These are phyloP conservation scores for Globisporangium alternatum DNA, from an alignment of 352 stramenopile genomes.

Conservation along the genomic window DNA sequence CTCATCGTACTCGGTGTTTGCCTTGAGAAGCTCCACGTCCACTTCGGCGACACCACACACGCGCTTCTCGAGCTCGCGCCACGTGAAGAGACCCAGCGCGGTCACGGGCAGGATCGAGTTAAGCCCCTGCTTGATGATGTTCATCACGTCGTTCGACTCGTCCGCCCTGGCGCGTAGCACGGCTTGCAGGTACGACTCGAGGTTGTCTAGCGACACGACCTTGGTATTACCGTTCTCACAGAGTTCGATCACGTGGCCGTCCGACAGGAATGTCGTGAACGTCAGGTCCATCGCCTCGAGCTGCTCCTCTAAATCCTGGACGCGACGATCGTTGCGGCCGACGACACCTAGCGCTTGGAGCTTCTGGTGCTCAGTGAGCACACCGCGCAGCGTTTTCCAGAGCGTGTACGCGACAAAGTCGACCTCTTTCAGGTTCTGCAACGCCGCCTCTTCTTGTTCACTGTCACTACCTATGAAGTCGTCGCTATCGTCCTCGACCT, in stretches of 20 bases:
- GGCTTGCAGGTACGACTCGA: conserved; percentile 42
- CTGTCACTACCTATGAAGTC: neutral
- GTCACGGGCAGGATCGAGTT: conserved; percentile 73
- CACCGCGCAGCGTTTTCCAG: conserved; percentile 37
- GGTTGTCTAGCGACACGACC: conserved; percentile 43
- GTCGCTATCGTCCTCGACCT: conserved; percentile 24
- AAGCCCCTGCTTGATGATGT: conserved; percentile 72
- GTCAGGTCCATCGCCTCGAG: conserved; percentile 63
- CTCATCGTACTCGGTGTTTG: conserved; percentile 85
- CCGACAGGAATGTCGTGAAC: conserved; percentile 75
- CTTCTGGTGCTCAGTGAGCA: conserved; percentile 26
- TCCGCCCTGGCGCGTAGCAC: conserved; percentile 39
- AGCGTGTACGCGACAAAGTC: conserved; percentile 61
- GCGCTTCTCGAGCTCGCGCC: conserved; percentile 64
- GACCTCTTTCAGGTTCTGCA: conserved; percentile 58
- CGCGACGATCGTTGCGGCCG: neutral
- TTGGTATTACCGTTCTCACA: conserved; percentile 30
- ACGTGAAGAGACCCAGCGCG: conserved; percentile 55
- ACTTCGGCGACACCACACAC: conserved; percentile 73
- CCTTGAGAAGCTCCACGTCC: conserved; percentile 64
- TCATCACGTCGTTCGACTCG: conserved; percentile 50
- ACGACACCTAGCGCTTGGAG: neutral
- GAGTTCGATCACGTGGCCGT: conserved; percentile 50
- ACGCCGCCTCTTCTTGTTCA: conserved; percentile 23
- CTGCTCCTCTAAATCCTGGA: conserved; percentile 35